Conservation (phyloP, 1,139 yeast genomes). For the Arxiozyma slooffiae region DNA sequence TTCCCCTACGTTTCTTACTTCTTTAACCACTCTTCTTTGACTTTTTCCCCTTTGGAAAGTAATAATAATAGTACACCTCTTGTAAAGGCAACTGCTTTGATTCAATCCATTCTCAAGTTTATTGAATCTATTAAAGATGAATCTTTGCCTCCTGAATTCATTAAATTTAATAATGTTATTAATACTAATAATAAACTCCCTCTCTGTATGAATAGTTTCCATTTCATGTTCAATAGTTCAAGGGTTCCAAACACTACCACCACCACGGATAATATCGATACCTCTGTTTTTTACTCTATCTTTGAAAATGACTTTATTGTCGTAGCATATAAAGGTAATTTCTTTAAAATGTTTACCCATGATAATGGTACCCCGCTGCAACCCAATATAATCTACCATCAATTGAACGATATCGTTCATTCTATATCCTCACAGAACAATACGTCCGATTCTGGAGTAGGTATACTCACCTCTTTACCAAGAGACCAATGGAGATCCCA, state of each 20-base stretch:
- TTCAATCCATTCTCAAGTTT: conserved; percentile 47
- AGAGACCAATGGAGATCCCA: conserved; percentile 72
- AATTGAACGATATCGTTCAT: conserved; percentile 45
- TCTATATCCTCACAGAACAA: conserved; percentile 2
- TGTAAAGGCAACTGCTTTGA: conserved; percentile 60
- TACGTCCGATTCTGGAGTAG: conserved; percentile 58
- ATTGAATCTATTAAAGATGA: conserved; percentile 48
- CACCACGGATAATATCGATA: conserved; percentile 33
- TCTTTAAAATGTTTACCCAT: conserved; percentile 72
- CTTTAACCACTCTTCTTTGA: conserved; percentile 54
- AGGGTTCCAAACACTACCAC: conserved; percentile 46
- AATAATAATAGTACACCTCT: too few relatives aligned
- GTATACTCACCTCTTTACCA: conserved; percentile 73
- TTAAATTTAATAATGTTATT: too few relatives aligned
- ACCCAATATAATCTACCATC: conserved; percentile 55
- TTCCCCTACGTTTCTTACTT: conserved; percentile 91
- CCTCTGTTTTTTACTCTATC: conserved; percentile 42
- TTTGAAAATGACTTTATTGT: conserved; percentile 60
- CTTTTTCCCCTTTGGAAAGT: conserved; percentile 43
- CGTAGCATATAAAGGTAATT: conserved; percentile 67
- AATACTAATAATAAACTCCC: too few relatives aligned
- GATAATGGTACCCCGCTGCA: conserved; percentile 47
- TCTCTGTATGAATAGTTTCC: conserved; percentile 88
- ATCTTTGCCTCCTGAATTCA: conserved; percentile 61
- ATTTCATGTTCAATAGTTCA: conserved; percentile 82